Evolutionary conservation across 2,329 filamentous ascomycete genomes (phyloP), one percentile per base, ranked within the genome.

Genomic region (Alternaria arborescens): DNA sequence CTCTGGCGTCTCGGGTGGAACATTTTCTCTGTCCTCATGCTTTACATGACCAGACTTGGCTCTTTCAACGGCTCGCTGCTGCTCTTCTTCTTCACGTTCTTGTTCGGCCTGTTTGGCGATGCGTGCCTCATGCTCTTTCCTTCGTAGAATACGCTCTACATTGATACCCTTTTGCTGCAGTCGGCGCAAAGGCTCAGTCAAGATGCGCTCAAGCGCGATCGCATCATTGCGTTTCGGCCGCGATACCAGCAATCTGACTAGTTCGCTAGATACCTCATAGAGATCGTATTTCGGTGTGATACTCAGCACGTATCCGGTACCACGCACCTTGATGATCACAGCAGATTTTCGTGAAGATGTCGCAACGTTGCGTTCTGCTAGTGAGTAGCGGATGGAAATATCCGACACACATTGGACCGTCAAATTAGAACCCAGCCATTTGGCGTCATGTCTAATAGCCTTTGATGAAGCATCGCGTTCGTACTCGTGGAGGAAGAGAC

Each of bases 161-260:
- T 99, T 98, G 83, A 97, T 98, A 2, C 95, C 95, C 65, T 95
- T 92, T 61, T 89, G 88, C 70, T 92, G 89, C 41, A 99, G 82
- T 52, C 94, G 89, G 47, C 91, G 86, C 24, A 99, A 84, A 69
- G 94, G 92, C 8, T 95, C 89, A 59, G 91, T 94, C 38, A 99
- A 82, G 64, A 99, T 90, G 54, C 93, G 94, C 79, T 98, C 95
- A 57, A 99, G 88, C 55, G 95, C 94, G 57, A 97, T 86, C 55
- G 92, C 93, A 2, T 94, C 93, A 66, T 92, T 94, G 71, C 97
- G 91, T 68, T 92, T 94, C 8, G 94, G 93, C 22, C 93, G 87
- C 53, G 88, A 87, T 48, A 99, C 83, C 38, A 99, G 84, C 53
- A 97, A 82, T 71, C 90, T 88, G 64, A 94, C 93, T 47, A 99